Evolutionary conservation across 1,139 yeast species (phyloP).

Genomic region (Zygosaccharomyces sapae): DNA sequence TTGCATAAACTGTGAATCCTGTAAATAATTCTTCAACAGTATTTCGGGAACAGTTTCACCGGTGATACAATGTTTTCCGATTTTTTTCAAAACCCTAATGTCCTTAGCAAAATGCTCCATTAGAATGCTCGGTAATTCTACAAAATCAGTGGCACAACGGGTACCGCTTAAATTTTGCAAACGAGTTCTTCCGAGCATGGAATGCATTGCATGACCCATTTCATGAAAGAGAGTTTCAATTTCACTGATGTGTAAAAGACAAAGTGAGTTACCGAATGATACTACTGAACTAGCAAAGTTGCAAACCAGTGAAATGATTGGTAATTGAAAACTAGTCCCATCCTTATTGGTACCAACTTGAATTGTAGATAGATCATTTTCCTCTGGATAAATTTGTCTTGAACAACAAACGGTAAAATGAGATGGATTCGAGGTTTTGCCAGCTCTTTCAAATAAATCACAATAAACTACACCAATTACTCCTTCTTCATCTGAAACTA

Average conservation of each 20-base stretch:
- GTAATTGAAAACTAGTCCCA: conserved; percentile 63
- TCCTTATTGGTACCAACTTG: conserved; percentile 39
- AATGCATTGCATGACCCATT: conserved; percentile 99
- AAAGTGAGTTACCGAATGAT: conserved; percentile 29
- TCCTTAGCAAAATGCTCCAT: conserved; percentile 93
- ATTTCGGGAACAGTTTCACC: conserved; percentile 55
- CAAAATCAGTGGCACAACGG: conserved; percentile 93
- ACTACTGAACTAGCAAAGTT: conserved; percentile 55
- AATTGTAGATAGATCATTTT: conserved; percentile 39
- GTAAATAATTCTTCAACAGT: conserved; percentile 49
- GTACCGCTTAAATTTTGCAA: conserved; percentile 93
- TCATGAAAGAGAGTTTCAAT: conserved; percentile 95
- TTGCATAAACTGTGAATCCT: conserved; percentile 52
- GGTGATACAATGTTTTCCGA: conserved; percentile 71
- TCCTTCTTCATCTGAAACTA: conserved; percentile 56
- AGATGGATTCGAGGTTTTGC: conserved; percentile 74
- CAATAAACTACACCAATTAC: conserved; percentile 62
- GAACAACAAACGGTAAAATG: conserved; percentile 98
- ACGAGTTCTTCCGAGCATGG: conserved; percentile 89
- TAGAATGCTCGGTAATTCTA: conserved; percentile 88
- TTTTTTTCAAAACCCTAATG: conserved; percentile 64
- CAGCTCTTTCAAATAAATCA: conserved; percentile 59
- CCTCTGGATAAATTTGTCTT: conserved; percentile 60
- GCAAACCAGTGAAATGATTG: conserved; percentile 85
- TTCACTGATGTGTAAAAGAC: conserved; percentile 66